Evolutionary conservation across 1,284 basidiomycete species (phyloP), one percentile per base, ranked within the genome.

Genomic region (Mycosarcoma maydis): DNA sequence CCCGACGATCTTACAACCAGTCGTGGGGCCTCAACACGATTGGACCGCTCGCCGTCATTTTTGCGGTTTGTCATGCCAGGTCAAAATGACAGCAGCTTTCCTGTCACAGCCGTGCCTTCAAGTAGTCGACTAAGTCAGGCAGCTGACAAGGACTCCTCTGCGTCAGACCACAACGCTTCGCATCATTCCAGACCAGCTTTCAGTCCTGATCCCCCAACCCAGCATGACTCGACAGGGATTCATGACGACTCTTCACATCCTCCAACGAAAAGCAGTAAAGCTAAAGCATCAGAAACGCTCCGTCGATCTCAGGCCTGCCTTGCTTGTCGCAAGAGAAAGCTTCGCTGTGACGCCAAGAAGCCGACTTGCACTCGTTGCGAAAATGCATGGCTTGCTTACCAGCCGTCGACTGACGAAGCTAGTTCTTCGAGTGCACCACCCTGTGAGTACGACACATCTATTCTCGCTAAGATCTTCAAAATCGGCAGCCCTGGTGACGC

Each of bases 331-430:
- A 66, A 60, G 44, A 43, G 62, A 13, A 66, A 66, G 39, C 51
- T 66, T 9, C 56, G 62, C 29, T 66, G 62, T 23, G 62, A 66
- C 36, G 62, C 62, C 7, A 55, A 45, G 42, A 66, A 66, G 47
- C 62, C 62, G 0, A 59, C 62, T 7, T 66, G 62, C 52, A 59
- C 62, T 22, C 56, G 56, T 6, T 66, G 56, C 33, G 56, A 66
- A 33, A 55, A 50, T 32, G 62, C 62, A 3, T 66, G 62, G 62
- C 48, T 55, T 8, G 42, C 51, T 3, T 66, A 59, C 14, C 41
- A 66, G n/a, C 11, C 10, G 2, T 20, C 30, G 14, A 38, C 36
- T 7, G 51, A 47, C 19, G 23, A 24, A 3, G 11, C 17, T 4
- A 20, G 19, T 10, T n/a, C 46, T 2, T n/a, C 24, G 4, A 23